These are phyloP conservation scores for Citrus inodora DNA, from an alignment of 345 rosid genomes.

Conservation along the genomic window DNA sequence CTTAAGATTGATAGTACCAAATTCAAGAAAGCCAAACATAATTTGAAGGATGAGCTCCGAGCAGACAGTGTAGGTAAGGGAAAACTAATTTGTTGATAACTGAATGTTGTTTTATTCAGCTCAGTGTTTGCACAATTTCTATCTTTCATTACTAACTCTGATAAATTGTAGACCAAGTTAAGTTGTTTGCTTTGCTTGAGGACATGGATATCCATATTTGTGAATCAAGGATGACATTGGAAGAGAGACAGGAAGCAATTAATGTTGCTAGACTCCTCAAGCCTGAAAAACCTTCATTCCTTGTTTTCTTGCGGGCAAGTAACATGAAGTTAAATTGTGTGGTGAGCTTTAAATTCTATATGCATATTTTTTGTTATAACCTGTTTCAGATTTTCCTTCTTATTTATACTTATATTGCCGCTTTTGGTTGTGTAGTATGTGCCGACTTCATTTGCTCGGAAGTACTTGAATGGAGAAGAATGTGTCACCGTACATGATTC, in stretches of 20 bases:
- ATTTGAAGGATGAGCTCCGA: neutral
- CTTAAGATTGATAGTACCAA: neutral
- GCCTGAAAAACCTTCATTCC: constrained; percentile 37
- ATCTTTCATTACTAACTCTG: neutral
- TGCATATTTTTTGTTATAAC: neutral
- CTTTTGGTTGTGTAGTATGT: constrained; percentile 15
- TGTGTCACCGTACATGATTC: neutral
- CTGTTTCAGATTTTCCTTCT: neutral
- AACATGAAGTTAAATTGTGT: fast-evolving
- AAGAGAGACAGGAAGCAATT: constrained; percentile 29
- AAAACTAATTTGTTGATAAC: constrained; percentile 21
- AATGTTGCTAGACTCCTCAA: constrained; percentile 27
- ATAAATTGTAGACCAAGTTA: neutral
- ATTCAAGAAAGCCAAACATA: neutral
- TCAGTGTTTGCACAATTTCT: neutral
- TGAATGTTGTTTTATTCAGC: neutral
- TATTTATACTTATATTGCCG: neutral
- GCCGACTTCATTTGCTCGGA: neutral
- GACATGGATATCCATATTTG: constrained; percentile 5
- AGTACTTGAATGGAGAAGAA: neutral
- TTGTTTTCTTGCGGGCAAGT: constrained; percentile 25
- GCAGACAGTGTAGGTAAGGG: neutral
- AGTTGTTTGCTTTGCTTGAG: neutral
- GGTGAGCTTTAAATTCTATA: neutral
- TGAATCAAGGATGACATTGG: constrained; percentile 11